Evolutionary conservation across 495 filamentous ascomycete species (phyloP).

Genomic region (Penicillium coprophilum): DNA sequence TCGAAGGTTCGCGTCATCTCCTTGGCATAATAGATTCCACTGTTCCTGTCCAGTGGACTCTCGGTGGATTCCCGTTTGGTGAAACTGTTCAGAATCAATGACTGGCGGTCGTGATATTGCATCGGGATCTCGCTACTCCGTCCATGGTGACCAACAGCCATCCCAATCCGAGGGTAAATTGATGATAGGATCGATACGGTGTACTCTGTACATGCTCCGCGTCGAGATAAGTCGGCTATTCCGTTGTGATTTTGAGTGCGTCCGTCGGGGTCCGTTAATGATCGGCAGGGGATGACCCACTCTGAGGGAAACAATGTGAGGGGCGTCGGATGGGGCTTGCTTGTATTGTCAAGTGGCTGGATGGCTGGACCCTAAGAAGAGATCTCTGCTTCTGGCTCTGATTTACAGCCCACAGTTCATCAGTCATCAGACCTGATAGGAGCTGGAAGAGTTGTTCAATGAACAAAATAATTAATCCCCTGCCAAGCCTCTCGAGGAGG

Average conservation of each 20-base stretch:
- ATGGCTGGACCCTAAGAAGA: not conserved
- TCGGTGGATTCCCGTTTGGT: conserved; percentile 18
- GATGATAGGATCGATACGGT: conserved; percentile 20
- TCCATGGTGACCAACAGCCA: not conserved
- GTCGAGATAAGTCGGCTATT: conserved; percentile 10
- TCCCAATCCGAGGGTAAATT: not conserved
- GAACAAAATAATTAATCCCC: not conserved
- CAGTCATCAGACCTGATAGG: not conserved
- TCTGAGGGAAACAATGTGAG: conserved; percentile 13
- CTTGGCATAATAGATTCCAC: conserved; percentile 22
- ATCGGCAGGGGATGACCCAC: conserved; percentile 22
- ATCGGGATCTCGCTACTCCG: not conserved
- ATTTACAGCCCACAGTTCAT: not conserved
- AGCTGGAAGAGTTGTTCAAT: not conserved
- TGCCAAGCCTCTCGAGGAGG: conserved; percentile 1
- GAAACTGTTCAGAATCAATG: not conserved
- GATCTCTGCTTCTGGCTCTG: not conserved
- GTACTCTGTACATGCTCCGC: too few relatives aligned
- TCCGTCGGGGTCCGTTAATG: conserved; percentile 9
- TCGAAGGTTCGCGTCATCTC: not conserved
- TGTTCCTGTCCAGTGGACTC: not conserved
- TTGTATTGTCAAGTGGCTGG: not conserved
- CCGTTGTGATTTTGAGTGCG: conserved; percentile 8
- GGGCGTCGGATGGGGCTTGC: conserved; percentile 4
- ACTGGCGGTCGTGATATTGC: not conserved